Base-by-base conservation (phyloP, 2,329 filamentous ascomycete genomes). In the Dactylellina parvicollis region DNA sequence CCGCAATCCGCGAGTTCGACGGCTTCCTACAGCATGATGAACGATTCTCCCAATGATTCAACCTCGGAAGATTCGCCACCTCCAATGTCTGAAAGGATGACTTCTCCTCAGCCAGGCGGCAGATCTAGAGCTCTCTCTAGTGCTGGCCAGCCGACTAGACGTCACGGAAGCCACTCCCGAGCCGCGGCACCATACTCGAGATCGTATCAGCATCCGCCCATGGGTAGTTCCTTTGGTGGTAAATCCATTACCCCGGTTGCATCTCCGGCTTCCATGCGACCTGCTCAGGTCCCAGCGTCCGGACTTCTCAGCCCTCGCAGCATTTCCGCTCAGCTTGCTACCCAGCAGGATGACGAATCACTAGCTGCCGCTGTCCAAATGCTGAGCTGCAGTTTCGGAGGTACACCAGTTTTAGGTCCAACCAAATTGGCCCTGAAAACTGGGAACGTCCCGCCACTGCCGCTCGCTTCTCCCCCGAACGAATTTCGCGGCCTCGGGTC, bases 51-150 rank as follows among this genome's bases (percentile, higher is more conserved):
- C 77, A 90, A 92, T 66, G 87, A 87, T 60, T 85, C 89, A 78
- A 96, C 92, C 83, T 98, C 94, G 57, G 89, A 90, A 38, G 92
- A 96, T 80, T 98, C 93, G 50, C 97, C 94, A 14, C 95, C 95
- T 47, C 93, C 94, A 59, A 94, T 94, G 77, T 83, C 85, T 75
- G 91, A 94, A 67, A 85, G 86, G 60, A 85, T 64, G 52, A 64
- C 67, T 26, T 72, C 67, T 60, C 67, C 67, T 59, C 59, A 65
- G 59, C 67, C 88, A 75, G 82, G 83, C 75, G 82, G 85, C 30
- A 82, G 85, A 62, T 85, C 83, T 60, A 80, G 82, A 38, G 67
- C 67, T 26, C 32, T 72, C 34, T 72, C 67, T 47, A 72, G 67
- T 46, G 67, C 67, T 30, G 74, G 75, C 24, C 75, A 74, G 40